Evolutionary conservation across 2,329 filamentous ascomycete genomes (phyloP), one percentile per base, ranked within the genome.

Genomic region (Alternaria ethzedia): DNA sequence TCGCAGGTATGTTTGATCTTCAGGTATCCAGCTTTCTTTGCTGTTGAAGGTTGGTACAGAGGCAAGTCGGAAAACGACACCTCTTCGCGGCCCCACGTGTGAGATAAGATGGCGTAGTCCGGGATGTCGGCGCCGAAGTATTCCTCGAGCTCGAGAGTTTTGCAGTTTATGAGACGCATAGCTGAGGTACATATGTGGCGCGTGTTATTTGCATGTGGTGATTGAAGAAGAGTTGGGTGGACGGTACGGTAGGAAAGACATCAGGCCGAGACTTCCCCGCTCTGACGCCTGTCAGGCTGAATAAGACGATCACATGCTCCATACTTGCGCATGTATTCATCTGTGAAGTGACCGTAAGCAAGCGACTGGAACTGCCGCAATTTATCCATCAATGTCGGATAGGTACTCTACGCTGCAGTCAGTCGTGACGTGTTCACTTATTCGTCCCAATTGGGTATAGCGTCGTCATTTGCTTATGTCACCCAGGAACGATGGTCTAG

Each of bases 151-250:
- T 41, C 32, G 5, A 3, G 3, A 9, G 32, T 41, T 17, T 1
- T 17, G 15, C 32, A 41, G 3, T 41, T 41, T 0, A 41, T 41
- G 3, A 41, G 32, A 4, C 32, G 32, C 32, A 41, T 41, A 0
- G 0, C 8, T 1, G 32, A n/a, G 8, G 32, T 10, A 41, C 3
- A 0, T 17, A 2, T 17, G 15, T 41, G 32, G 15, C 3, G 2
- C 3, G 15, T 41, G 1, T 41, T 0, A 1, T 41, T 41, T 17
- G 15, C 1, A 41, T 5, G 9, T 17, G 15, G 15, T 41, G 13
- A 3, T 2, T 3, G 3, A 4, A 4, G 32, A 36, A 36, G 0
- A 36, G 7, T n/a, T 4, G 15, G 4, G 32, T 36, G 8, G 15
- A 36, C 1, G 13, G 6, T 15, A 4, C 32, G 4, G 9, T 5